Percentiles rank a stretch among this genome's conserved stretches.
These are phyloP conservation scores for Komagataella populi DNA, from an alignment of 805 yeast genomes.

Conservation along the genomic window DNA sequence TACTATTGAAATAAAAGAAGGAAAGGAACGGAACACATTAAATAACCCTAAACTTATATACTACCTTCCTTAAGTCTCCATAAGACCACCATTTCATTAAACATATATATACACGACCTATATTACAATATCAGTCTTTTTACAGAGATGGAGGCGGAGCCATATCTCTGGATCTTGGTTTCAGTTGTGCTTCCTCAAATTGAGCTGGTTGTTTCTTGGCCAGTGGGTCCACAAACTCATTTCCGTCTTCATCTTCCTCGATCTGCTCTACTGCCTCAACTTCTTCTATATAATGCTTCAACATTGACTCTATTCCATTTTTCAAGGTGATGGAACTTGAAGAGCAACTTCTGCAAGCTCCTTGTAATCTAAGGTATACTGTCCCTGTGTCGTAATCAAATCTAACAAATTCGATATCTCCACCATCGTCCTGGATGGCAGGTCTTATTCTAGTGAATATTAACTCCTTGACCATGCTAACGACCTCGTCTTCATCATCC, in stretches of 20 bases:
- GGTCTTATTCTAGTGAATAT: slow-evolving; percentile 94
- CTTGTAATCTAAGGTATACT: slow-evolving; percentile 79
- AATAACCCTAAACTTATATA: background rate
- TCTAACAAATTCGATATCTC: slow-evolving; percentile 82
- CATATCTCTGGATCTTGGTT: slow-evolving; percentile 5
- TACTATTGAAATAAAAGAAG: background rate
- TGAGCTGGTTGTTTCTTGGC: slow-evolving; percentile 6
- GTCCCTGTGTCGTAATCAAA: slow-evolving; percentile 79
- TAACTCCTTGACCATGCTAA: slow-evolving; percentile 81
- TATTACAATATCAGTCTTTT: background rate
- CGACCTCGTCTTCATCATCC: slow-evolving; percentile 63
- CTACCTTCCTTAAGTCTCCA: background rate
- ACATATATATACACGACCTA: background rate
- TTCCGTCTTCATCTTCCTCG: slow-evolving; percentile 60
- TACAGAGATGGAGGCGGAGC: slow-evolving; percentile 21
- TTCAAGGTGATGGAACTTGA: slow-evolving; percentile 84
- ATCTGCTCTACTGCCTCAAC: slow-evolving; percentile 81
- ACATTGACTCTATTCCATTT: slow-evolving; percentile 95
- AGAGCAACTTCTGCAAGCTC: slow-evolving; percentile 93
- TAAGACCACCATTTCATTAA: background rate
- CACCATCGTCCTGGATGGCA: slow-evolving; percentile 97
- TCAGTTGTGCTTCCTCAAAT: slow-evolving; percentile 1
- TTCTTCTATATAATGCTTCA: slow-evolving; percentile 93
- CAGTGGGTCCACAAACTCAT: slow-evolving; percentile 4
- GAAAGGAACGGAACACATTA: background rate